Percentiles rank a stretch among this genome's conserved stretches.
These are phyloP conservation scores for Populus hybrid DNA, from an alignment of 441 rosid species.

Conservation along the genomic window DNA sequence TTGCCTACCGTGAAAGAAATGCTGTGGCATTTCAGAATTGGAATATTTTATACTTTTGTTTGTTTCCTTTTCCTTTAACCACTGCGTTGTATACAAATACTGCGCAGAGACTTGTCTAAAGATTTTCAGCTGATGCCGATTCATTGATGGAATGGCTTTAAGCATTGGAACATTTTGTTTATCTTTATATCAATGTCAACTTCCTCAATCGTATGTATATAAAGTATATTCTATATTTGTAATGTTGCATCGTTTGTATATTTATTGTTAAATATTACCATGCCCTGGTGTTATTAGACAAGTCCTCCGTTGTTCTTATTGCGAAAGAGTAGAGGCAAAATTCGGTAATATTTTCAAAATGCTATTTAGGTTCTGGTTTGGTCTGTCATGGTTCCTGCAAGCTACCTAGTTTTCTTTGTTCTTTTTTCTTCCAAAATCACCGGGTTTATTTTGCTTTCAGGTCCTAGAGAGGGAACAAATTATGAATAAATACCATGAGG, in stretches of 20 bases:
- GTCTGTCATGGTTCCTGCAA: neutral
- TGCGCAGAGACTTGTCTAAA: conserved; percentile 7
- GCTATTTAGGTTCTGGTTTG: neutral
- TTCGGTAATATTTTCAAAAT: neutral
- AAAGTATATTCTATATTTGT: neutral
- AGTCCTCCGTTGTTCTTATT: neutral
- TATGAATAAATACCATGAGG: conserved; percentile 57
- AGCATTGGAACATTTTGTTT: neutral
- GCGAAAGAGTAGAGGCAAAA: neutral
- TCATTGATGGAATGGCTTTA: neutral
- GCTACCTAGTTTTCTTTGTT: neutral
- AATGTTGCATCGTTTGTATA: neutral
- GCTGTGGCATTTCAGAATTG: neutral
- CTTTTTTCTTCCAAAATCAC: neutral
- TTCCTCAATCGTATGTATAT: neutral
- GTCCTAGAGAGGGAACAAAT: conserved; percentile 78
- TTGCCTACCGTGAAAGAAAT: neutral
- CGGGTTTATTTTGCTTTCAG: conserved; percentile 39
- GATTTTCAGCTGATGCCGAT: neutral
- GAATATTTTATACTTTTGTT: neutral
- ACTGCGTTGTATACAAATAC: neutral
- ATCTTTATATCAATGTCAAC: neutral
- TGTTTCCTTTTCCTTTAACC: neutral
- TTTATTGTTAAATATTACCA: neutral
- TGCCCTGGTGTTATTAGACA: neutral